Conservation (phyloP, 2,329 filamentous ascomycete genomes). For the Diaporthe longicolla region DNA sequence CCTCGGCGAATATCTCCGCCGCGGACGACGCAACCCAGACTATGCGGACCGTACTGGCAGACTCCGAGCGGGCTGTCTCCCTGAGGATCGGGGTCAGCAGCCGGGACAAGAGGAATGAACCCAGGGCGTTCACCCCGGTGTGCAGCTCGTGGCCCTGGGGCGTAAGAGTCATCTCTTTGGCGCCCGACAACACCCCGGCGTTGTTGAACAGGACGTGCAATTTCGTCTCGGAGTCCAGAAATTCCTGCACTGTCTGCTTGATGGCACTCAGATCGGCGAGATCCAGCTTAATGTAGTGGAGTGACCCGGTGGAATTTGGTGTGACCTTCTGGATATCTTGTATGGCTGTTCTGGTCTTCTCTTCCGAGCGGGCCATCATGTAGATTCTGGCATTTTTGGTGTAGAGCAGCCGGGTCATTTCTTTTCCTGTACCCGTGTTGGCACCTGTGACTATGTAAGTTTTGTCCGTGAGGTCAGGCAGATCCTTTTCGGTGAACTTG, state of each 20-base stretch:
- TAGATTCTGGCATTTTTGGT: slow-evolving; percentile 64
- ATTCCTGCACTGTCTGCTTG: slow-evolving; percentile 44
- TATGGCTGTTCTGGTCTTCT: slow-evolving; percentile 59
- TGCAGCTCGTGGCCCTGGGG: slow-evolving; percentile 40
- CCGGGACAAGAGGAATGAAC: slow-evolving; percentile 33
- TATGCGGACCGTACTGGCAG: slow-evolving; percentile 30
- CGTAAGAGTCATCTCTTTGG: slow-evolving; percentile 41
- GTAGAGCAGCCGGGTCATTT: slow-evolving; percentile 65
- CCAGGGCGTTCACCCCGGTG: slow-evolving; percentile 33
- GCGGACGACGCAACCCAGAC: slow-evolving; percentile 28
- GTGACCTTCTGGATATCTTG: slow-evolving; percentile 51
- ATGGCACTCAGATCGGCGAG: slow-evolving; percentile 47
- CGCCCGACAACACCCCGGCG: slow-evolving; percentile 54
- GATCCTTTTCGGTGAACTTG: slow-evolving; percentile 50
- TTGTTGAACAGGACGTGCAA: slow-evolving; percentile 58
- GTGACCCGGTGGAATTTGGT: slow-evolving; percentile 44
- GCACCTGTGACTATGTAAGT: slow-evolving; percentile 62
- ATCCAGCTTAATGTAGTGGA: slow-evolving; percentile 53
- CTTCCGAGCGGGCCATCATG: slow-evolving; percentile 60
- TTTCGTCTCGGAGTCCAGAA: slow-evolving; percentile 45
- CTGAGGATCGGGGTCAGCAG: slow-evolving; percentile 36
- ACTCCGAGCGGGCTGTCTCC: slow-evolving; percentile 15
- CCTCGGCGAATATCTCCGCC: slow-evolving; percentile 26
- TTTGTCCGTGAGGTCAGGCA: slow-evolving; percentile 49
- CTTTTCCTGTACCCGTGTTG: slow-evolving; percentile 58